phyloP scores from a whole-genome alignment of 225 moss, liverwort and hornwort genomes.

The Climacium dendroides region DNA sequence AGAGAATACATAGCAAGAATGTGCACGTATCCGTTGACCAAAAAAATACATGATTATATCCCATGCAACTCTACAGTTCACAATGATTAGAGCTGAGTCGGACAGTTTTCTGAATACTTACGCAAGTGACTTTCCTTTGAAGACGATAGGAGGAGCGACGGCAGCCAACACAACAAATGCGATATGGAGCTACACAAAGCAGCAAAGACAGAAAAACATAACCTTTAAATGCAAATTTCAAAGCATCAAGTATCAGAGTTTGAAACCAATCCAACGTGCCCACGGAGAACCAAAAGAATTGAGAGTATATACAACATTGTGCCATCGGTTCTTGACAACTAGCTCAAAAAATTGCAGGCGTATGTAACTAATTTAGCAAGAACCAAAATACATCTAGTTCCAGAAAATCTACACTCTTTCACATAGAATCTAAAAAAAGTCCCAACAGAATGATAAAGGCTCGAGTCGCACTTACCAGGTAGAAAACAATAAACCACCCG shows the following conservation, averaged over 20 bases:
- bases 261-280: background rate
- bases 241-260: background rate
- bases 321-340: background rate
- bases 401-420: background rate
- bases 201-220: background rate
- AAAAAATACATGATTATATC: background rate
- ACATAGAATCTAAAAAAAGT: background rate
- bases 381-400: background rate
- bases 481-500: constrained; percentile 95
- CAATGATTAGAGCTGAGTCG: background rate
- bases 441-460: background rate
- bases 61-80: background rate
- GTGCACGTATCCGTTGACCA: background rate
- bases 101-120: constrained; percentile 26
- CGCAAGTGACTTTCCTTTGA: constrained; percentile 98
- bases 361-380: background rate
- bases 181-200: constrained; percentile 62
- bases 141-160: constrained; percentile 81
- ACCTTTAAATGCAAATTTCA: background rate
- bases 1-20: background rate
- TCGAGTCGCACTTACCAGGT: constrained; percentile 41
- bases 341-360: background rate
- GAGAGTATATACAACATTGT: background rate
- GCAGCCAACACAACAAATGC: constrained; percentile 62
- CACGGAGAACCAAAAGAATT: background rate